Evolutionary conservation across 2,329 filamentous ascomycete genomes (phyloP), one percentile per base, ranked within the genome.

Genomic region (Paramyrothecium roridum): DNA sequence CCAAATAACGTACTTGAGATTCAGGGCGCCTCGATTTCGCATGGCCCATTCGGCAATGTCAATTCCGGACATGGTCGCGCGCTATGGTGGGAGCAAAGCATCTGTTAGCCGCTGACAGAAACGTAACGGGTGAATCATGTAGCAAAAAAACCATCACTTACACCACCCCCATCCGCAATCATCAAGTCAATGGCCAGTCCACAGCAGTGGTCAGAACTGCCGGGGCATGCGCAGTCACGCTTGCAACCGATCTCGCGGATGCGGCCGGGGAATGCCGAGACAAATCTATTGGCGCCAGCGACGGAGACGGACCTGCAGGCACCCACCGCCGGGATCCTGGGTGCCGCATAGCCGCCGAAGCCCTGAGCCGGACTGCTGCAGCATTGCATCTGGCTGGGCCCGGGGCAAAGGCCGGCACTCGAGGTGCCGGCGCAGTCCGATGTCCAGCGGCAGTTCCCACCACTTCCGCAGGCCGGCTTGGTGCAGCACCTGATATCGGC

Each of bases 1-100:
- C 76, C 76, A 80, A 59, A 79, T 80, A 50, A 80, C 71, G 56
- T 80, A 80, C 63, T 76, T 79, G 60, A 80, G 63, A 55, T 74
- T 72, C 8, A 78, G 68, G 6, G 64, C 37, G 23, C 48, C 60
- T 16, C 70, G 68, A 57, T 80, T 75, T 33, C 72, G 70, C 77
- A 79, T 79, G 22, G 75, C 68, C 75, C 77, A 80, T 61, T 80
- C 75, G 2, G 77, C 78, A 34, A 80, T 76, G 34, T 74, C 66
- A 21, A 68, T 67, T 10, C 76, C 76, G 1, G 71, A 72, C 20
- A 70, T 58, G 8, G 72, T 72, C 50, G 69, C 67, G 2, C 61
- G 56, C 74, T 76, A 53, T 2, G 17, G 19, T 20, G n/a, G 33
- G 26, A 30, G 23, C 3, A 48, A 23, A 53, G 22, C n/a, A 7